Conservation (phyloP, 208 protist genomes). For the Leishmania amazonensis region DNA sequence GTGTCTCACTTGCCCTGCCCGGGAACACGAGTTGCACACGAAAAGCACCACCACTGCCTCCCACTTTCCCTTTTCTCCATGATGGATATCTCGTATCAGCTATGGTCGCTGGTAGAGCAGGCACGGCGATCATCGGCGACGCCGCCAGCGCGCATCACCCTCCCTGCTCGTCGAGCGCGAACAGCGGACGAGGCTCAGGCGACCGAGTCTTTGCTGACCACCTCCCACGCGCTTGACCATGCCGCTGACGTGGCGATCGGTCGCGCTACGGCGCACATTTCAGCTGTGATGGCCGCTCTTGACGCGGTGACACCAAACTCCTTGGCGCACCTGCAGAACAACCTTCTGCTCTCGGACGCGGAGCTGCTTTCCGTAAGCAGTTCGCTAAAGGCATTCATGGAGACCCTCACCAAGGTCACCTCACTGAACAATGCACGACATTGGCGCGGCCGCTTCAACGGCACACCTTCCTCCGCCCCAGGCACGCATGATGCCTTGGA, state of each 20-base stretch:
- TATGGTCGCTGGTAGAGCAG: slow-evolving; percentile 30
- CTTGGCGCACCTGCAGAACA: slow-evolving; percentile 45
- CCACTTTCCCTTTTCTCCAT: background rate
- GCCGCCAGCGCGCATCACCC: background rate
- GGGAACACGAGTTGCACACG: background rate
- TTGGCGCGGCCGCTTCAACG: background rate
- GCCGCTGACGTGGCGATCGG: slow-evolving; percentile 7
- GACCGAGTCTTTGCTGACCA: slow-evolving; percentile 15
- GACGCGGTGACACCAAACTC: slow-evolving; percentile 46
- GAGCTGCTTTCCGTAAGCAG: slow-evolving; percentile 62
- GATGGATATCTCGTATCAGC: slow-evolving; percentile 24
- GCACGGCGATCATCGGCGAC: background rate
- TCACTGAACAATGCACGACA: background rate
- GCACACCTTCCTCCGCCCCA: background rate
- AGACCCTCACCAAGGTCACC: slow-evolving; percentile 31
- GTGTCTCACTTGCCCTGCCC: background rate
- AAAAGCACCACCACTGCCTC: background rate
- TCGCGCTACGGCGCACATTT: slow-evolving; percentile 15
- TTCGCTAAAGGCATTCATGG: slow-evolving; percentile 46
- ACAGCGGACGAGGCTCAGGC: slow-evolving; percentile 9
- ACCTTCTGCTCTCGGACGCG: slow-evolving; percentile 70
- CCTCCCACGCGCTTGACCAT: slow-evolving; percentile 13
- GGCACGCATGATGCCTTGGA: background rate
- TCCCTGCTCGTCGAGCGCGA: background rate
- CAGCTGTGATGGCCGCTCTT: slow-evolving; percentile 39